A percentile compares a stretch with the other conserved stretches of the same genome.
phyloP scores from a whole-genome alignment of 2,329 filamentous ascomycete species.

The Colletotrichum karsti region DNA sequence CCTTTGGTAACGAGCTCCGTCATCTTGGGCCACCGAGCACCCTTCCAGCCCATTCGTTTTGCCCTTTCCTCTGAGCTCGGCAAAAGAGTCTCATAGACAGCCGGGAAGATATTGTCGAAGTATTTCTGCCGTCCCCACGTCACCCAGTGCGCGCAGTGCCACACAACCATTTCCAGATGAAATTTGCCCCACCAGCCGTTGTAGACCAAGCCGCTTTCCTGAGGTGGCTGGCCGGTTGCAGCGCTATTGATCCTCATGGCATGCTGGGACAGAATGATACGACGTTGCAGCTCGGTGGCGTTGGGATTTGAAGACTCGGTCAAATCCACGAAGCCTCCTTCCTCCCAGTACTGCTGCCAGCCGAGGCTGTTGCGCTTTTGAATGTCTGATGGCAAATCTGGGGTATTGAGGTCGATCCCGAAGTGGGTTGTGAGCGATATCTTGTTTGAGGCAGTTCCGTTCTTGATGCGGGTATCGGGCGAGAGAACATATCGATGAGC shows the following conservation, averaged over 20 bases:
- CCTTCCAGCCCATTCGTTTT: conserved; percentile 37
- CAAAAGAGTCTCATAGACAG: conserved; percentile 26
- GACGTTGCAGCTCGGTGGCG: conserved; percentile 51
- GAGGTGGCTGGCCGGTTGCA: conserved; percentile 44
- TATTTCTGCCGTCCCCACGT: conserved; percentile 47
- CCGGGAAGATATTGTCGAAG: conserved; percentile 46
- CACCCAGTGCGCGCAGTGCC: conserved; percentile 51
- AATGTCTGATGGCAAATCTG: conserved; percentile 34
- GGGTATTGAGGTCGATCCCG: conserved; percentile 34
- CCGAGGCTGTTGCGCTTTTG: conserved; percentile 33
- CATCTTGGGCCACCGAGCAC: conserved; percentile 59
- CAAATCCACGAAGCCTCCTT: conserved; percentile 52
- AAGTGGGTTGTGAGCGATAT: conserved; percentile 44
- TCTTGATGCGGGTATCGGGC: conserved; percentile 46
- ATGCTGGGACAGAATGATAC: conserved; percentile 53
- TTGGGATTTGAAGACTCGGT: conserved; percentile 43
- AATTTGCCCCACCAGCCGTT: conserved; percentile 56
- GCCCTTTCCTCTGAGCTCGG: conserved; percentile 37
- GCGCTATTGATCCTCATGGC: conserved; percentile 52
- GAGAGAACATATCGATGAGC: conserved; percentile 23
- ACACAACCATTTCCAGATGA: conserved; percentile 53
- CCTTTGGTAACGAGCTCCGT: conserved; percentile 46
- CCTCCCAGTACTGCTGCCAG: conserved; percentile 47
- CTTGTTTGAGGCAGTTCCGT: conserved; percentile 32
- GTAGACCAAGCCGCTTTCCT: conserved; percentile 49